Percentiles rank a stretch among this genome's conserved stretches.
Evolutionary conservation across 148 eudicot genomes (phyloP).

Genomic region (Rhododendron kiyosumense): DNA sequence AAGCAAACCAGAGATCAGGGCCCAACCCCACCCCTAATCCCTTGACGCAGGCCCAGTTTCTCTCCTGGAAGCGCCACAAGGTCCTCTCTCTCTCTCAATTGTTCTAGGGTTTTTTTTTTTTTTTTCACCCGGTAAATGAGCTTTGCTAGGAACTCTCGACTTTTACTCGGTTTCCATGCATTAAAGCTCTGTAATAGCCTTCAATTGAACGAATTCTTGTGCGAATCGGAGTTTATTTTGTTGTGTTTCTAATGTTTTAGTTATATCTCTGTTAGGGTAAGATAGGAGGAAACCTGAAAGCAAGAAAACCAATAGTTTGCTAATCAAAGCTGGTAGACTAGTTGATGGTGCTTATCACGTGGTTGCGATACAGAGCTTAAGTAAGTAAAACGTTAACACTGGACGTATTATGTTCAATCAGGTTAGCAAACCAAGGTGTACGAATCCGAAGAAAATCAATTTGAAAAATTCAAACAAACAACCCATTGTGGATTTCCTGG

Average conservation of each 20-base stretch:
- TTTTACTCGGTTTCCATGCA: not conserved
- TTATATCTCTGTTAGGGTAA: not conserved
- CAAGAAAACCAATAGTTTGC: not conserved
- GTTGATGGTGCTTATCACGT: not conserved
- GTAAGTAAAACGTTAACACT: not conserved
- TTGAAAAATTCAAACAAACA: not conserved
- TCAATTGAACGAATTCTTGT: not conserved
- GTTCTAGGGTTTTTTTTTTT: not conserved
- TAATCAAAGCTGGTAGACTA: not conserved
- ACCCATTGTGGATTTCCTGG: not conserved
- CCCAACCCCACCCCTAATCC: conserved; percentile 13
- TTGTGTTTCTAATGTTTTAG: not conserved
- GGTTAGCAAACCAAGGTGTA: not conserved
- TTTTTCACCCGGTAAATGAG: not conserved
- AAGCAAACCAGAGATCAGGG: conserved; percentile 9
- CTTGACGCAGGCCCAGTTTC: conserved; percentile 41
- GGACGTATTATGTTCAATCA: not conserved
- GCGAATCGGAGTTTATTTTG: not conserved
- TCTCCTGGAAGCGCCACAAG: conserved; percentile 64
- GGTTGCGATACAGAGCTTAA: not conserved
- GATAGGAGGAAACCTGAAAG: not conserved
- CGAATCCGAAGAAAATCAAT: not conserved
- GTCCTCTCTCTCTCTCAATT: conserved; percentile 14
- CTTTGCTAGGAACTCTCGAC: not conserved
- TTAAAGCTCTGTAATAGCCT: not conserved